These are phyloP conservation scores for Paulownia fortunei DNA, from an alignment of 257 asterid genomes.

Conservation along the genomic window DNA sequence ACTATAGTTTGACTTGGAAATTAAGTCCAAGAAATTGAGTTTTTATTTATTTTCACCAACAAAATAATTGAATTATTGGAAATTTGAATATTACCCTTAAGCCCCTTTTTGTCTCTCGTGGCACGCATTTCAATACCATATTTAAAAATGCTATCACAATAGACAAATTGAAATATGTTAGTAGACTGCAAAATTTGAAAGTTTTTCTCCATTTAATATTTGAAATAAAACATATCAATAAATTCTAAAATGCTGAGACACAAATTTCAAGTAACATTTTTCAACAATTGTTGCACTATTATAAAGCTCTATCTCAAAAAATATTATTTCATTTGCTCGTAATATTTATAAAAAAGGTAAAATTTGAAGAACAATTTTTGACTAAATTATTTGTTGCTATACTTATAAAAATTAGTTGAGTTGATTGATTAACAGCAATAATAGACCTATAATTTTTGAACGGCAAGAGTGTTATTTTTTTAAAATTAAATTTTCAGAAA, in stretches of 20 bases:
- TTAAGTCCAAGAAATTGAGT: neutral
- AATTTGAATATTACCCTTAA: neutral
- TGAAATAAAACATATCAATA: no score
- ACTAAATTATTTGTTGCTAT: no score
- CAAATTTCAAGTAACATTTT: no score
- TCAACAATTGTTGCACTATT: no score
- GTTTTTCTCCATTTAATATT: no score
- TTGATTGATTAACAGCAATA: neutral
- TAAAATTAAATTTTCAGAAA: neutral
- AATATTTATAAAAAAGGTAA: no score
- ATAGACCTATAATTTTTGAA: neutral
- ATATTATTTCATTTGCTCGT: no score
- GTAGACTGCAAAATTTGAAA: no score
- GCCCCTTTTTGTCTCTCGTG: constrained; percentile 5
- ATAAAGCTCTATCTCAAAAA: no score
- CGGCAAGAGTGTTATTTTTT: neutral
- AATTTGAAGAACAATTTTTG: no score
- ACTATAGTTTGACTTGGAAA: constrained; percentile 37
- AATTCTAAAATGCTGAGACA: neutral
- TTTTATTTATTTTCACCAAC: neutral
- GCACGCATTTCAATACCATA: constrained; percentile 31
- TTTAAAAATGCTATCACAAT: neutral
- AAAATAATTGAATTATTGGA: neutral
- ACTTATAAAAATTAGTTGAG: neutral
- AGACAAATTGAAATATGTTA: neutral